A percentile compares a stretch with the other conserved stretches of the same genome.
Conservation (phyloP, 306 rosid genomes). For the Cicer judaicum region DNA sequence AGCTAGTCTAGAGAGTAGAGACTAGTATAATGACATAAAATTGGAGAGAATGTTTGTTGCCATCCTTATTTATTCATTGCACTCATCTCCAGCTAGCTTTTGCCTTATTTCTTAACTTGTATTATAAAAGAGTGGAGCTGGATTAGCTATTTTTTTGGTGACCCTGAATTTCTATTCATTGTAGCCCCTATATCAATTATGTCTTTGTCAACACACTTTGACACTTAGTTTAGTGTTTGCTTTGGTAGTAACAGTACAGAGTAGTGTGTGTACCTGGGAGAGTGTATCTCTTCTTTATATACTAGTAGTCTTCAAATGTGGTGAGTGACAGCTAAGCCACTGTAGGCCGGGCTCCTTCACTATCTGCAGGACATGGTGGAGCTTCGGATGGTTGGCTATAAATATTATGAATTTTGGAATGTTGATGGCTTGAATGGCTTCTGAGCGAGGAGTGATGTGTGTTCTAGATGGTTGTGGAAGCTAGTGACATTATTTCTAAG, state of each 20-base stretch:
- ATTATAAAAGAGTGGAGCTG: neutral
- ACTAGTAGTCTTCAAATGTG: too few species aligned
- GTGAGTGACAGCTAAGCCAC: neutral
- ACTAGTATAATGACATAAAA: slow-evolving; percentile 15
- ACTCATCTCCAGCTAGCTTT: slow-evolving; percentile 1
- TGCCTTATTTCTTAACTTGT: neutral
- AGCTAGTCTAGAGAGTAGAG: slow-evolving; percentile 9
- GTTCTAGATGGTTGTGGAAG: too few species aligned
- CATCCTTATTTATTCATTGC: slow-evolving; percentile 15
- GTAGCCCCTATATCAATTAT: neutral
- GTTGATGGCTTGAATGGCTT: too few species aligned
- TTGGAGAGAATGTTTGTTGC: neutral
- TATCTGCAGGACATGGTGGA: neutral
- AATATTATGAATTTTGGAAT: neutral
- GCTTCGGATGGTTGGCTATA: neutral
- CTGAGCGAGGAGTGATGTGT: too few species aligned
- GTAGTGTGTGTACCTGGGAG: neutral
- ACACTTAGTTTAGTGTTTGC: neutral
- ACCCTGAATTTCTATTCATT: neutral
- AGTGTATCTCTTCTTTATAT: neutral
- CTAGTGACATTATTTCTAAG: neutral
- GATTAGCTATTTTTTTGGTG: neutral
- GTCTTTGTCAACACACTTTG: neutral
- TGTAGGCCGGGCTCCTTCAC: neutral
- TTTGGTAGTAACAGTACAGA: neutral